Conservation (phyloP, 2,329 filamentous ascomycete species). For the Penicillium brevicompactum region DNA sequence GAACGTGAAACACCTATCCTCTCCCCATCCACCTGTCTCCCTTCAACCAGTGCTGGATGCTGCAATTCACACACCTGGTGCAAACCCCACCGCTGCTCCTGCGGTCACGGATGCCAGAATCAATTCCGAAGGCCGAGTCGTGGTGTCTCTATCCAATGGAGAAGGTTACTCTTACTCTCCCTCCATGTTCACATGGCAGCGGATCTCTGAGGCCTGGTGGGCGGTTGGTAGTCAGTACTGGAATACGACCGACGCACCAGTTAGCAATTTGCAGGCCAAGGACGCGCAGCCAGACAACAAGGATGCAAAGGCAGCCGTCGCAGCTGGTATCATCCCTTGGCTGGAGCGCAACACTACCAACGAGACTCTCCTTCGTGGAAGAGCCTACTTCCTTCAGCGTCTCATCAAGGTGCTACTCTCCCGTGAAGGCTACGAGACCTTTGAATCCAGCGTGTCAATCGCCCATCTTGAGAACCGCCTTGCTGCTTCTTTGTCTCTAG, state of each 20-base stretch:
- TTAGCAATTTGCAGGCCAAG: constrained; percentile 75
- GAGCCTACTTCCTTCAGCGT: constrained; percentile 86
- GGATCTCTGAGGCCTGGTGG: constrained; percentile 97
- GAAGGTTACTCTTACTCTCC: constrained; percentile 91
- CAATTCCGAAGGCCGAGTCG: constrained; percentile 81
- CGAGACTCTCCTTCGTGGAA: constrained; percentile 86
- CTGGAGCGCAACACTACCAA: constrained; percentile 93
- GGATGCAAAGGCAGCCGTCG: constrained; percentile 62
- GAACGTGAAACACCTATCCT: constrained; percentile 81
- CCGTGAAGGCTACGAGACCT: constrained; percentile 86
- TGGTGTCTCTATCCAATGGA: constrained; percentile 91
- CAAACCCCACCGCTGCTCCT: constrained; percentile 76
- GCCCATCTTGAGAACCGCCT: constrained; percentile 94
- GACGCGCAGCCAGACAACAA: constrained; percentile 60
- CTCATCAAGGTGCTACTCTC: constrained; percentile 87
- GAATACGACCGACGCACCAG: constrained; percentile 93
- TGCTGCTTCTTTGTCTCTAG: constrained; percentile 81
- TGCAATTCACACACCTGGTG: constrained; percentile 75
- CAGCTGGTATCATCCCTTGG: constrained; percentile 88
- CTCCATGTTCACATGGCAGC: constrained; percentile 87
- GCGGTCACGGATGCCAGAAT: constrained; percentile 88
- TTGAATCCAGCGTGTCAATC: constrained; percentile 88
- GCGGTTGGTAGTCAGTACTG: constrained; percentile 97
- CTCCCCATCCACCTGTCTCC: constrained; percentile 87
- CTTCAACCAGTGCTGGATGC: constrained; percentile 86